Evolutionary conservation across 1,284 basidiomycete genomes (phyloP), one percentile per base, ranked within the genome.

Genomic region (Volvariella volvacea): DNA sequence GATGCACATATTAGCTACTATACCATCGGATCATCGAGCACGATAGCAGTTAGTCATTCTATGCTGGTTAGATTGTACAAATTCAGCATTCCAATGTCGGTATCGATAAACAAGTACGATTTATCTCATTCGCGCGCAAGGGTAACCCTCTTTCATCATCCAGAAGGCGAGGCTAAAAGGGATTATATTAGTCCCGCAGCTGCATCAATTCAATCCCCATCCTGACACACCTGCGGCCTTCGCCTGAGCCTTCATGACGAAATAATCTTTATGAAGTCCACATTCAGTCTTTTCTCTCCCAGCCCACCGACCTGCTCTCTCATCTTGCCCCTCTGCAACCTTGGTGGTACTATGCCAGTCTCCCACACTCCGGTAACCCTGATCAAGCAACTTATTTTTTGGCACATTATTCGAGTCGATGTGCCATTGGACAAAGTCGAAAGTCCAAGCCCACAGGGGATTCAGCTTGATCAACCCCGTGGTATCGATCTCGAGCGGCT

Each of bases 401-500:
- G 94, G 94, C 1, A 98, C 93, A 22, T 80, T 71, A 66, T 98
- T 82, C 50, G 79, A 73, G 45, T 82, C 81, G 48, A 95, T 77
- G 62, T 98, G 96, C 57, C 80, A 82, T 53, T 97, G 85, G 17
- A 98, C 90, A 44, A 92, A 68, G 10, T 71, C 65, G 65, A 97
- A 96, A 17, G 78, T 80, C 96, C 95, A 99, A 30, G 81, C 73
- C 57, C 88, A 93, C 22, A 99, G 73, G 0, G 96, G 94, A 63
- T 99, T 99, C 45, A 99, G 78, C 69, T 99, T 99, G 57, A 98
- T 66, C 39, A 99, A 67, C 2, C 95, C 95, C 0, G 91, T 93
- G 52, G 80, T 77, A 63, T 99, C 96, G 28, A 96, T 76, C 66
- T 98, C 95, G 43, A 99, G 73, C 0, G 92, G 92, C 52, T 84